Percentiles rank a stretch among this genome's conserved stretches.
These are phyloP conservation scores for Suhomyces atakaporum DNA, from an alignment of 1,139 yeast genomes.

Conservation along the genomic window DNA sequence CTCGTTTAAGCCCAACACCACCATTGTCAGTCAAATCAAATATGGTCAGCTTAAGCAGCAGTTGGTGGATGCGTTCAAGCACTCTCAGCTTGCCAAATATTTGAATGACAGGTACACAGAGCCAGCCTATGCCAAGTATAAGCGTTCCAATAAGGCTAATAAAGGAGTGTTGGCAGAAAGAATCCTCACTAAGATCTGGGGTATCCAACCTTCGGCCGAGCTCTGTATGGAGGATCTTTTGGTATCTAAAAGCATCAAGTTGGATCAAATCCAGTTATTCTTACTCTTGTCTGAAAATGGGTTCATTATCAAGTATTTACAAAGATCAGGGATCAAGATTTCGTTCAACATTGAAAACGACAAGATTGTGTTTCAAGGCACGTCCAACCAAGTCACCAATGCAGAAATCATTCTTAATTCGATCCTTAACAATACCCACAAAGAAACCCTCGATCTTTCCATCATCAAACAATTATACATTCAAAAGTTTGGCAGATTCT, in stretches of 20 bases:
- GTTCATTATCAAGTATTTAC: slow-evolving; percentile 47
- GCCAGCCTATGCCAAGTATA: slow-evolving; percentile 11
- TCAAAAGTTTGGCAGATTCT: slow-evolving; percentile 29
- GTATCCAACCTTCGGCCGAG: slow-evolving; percentile 28
- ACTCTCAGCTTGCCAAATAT: slow-evolving; percentile 17
- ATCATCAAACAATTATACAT: slow-evolving; percentile 26
- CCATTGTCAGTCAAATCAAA: slow-evolving; percentile 14
- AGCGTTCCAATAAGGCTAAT: slow-evolving; percentile 19
- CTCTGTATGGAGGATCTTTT: slow-evolving; percentile 41
- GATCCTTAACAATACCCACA: slow-evolving; percentile 36
- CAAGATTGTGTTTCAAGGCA: slow-evolving; percentile 30
- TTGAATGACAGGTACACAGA: slow-evolving; percentile 12
- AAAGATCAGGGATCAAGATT: slow-evolving; percentile 57
- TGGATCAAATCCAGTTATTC: slow-evolving; percentile 48
- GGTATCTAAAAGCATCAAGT: slow-evolving; percentile 38
- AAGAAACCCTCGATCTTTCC: slow-evolving; percentile 35
- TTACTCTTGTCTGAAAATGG: slow-evolving; percentile 52
- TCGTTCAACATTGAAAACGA: slow-evolving; percentile 32
- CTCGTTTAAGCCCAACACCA: slow-evolving; percentile 14
- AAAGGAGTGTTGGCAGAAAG: slow-evolving; percentile 17
- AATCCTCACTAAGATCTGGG: slow-evolving; percentile 45
- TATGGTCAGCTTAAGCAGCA: slow-evolving; percentile 17
- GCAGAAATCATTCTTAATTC: slow-evolving; percentile 36
- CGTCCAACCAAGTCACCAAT: slow-evolving; percentile 34
- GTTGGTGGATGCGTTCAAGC: slow-evolving; percentile 16